Evolutionary conservation across 2,329 filamentous ascomycete species (phyloP), one percentile per base, ranked within the genome.

Genomic region (Exutisphaerella laricina): DNA sequence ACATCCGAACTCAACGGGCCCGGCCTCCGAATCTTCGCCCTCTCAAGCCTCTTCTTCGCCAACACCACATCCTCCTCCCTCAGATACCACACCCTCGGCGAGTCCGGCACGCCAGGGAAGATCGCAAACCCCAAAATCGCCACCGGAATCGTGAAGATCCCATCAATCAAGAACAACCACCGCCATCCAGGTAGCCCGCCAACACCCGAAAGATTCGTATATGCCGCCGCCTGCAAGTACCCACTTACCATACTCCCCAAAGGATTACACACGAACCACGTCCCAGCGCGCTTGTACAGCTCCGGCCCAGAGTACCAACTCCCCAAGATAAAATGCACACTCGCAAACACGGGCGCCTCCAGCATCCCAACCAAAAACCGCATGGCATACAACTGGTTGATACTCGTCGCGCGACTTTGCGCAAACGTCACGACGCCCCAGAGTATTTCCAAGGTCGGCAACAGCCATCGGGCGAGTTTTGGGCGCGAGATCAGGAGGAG

Each of bases 251-350:
- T 77, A 1, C 72, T 77, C 0, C 77, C 78, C 0, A 74, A 73
- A 2, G 79, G 65, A 0, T 76, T 77, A 1, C 72, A 75, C 0
- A 75, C 70, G 1, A 75, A 79, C 58, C 80, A 81, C 39, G 81
- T 72, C 5, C 75, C 77, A 23, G 68, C 73, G 3, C 78, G 68
- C 55, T 80, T 81, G 4, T 75, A 77, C 0, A 80, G 69, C 58
- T 82, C 78, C n/a, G 67, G 65, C 38, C 72, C 69, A 0, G 71
- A 80, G 55, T 80, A 81, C 78, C 78, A 81, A 0, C 72, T 74
- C 1, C 78, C 77, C 0, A 80, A 66, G 44, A 80, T 73, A 46
- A 79, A 80, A 49, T 79, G 76, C 0, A 75, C 70, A 8, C 74
- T 75, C 5, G 75, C 72, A 44, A 79, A 82, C 0, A 74, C 78